A percentile compares a stretch with the other conserved stretches of the same genome.
phyloP scores from a whole-genome alignment of 2,329 filamentous ascomycete species.

The Fusarium penzigii region DNA sequence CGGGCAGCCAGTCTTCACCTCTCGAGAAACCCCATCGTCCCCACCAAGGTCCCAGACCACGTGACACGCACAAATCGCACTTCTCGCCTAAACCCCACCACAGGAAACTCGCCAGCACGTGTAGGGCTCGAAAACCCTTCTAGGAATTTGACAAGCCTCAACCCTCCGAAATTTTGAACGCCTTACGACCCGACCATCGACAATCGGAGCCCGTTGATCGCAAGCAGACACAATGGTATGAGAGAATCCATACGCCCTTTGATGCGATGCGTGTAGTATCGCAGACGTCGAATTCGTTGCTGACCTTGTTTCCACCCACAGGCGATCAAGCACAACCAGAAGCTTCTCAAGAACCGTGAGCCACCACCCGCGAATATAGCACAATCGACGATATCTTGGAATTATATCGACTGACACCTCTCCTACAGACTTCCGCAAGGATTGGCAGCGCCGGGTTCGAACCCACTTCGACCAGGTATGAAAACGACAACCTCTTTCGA shows the following conservation, averaged over 20 bases:
- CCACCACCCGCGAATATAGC: slow-evolving; percentile 29
- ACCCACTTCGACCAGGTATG: slow-evolving; percentile 99
- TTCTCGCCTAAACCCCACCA: slow-evolving; percentile 31
- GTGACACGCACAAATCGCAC: slow-evolving; percentile 25
- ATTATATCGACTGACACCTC: slow-evolving; percentile 41
- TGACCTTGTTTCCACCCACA: slow-evolving; percentile 39
- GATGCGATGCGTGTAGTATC: slow-evolving; percentile 21
- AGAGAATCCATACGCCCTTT: slow-evolving; percentile 11
- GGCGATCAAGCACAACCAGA: slow-evolving; percentile 99
- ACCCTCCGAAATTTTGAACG: slow-evolving; percentile 40
- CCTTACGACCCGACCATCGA: slow-evolving; percentile 43
- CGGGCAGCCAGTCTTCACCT: not conserved
- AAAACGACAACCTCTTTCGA: slow-evolving; percentile 15
- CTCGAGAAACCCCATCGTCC: not conserved
- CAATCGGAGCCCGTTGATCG: slow-evolving; percentile 50
- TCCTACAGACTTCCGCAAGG: slow-evolving; percentile 90
- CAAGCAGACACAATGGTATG: slow-evolving; percentile 58
- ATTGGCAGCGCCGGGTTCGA: slow-evolving; percentile 99
- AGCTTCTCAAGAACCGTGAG: slow-evolving; percentile 94
- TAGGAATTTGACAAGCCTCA: slow-evolving; percentile 43
- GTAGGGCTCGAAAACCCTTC: slow-evolving; percentile 47
- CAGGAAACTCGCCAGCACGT: slow-evolving; percentile 31
- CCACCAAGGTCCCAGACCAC: slow-evolving; percentile 9
- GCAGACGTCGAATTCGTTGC: slow-evolving; percentile 23
- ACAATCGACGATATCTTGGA: slow-evolving; percentile 29